A percentile compares a stretch with the other conserved stretches of the same genome.
Evolutionary conservation across 495 filamentous ascomycete species (phyloP).

Genomic region (Aspergillus carlsbadensis): DNA sequence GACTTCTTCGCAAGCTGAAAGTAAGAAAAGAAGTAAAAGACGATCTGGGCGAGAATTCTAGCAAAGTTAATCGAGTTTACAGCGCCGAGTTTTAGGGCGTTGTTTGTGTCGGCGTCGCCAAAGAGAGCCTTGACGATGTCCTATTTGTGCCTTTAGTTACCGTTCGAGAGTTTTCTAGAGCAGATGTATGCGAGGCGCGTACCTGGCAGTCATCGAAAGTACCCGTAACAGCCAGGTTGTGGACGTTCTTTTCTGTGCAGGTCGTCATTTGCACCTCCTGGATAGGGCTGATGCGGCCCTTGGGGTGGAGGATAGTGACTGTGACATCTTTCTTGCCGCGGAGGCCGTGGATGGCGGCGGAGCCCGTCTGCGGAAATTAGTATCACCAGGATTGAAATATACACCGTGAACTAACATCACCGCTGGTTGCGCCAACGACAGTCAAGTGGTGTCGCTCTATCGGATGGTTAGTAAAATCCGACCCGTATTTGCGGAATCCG

Average conservation of each 20-base stretch:
- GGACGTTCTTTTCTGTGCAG: constrained; percentile 77
- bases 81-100: constrained; percentile 72
- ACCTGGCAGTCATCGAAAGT: constrained; percentile 91
- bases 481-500: not conserved
- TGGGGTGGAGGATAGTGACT: constrained; percentile 84
- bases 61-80: constrained; percentile 92
- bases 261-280: constrained; percentile 98
- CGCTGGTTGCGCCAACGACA: constrained; percentile 87
- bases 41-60: constrained; percentile 88
- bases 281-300: constrained; percentile 77
- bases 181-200: not conserved
- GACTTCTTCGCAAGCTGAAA: constrained; percentile 64
- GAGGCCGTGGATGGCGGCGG: constrained; percentile 94
- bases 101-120: constrained; percentile 72
- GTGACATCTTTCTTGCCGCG: constrained; percentile 95
- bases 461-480: not conserved
- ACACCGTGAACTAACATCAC: constrained; percentile 48
- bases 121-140: constrained; percentile 95
- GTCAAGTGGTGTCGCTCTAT: constrained; percentile 78
- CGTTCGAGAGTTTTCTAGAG: not conserved
- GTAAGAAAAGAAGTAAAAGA: constrained; percentile 91
- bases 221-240: constrained; percentile 81
- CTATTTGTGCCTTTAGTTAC: constrained; percentile 16
- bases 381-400: not conserved
- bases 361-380: constrained; percentile 59